phyloP scores from a whole-genome alignment of 192 early-diverging fungal species.

The Thamnidium elegans region DNA sequence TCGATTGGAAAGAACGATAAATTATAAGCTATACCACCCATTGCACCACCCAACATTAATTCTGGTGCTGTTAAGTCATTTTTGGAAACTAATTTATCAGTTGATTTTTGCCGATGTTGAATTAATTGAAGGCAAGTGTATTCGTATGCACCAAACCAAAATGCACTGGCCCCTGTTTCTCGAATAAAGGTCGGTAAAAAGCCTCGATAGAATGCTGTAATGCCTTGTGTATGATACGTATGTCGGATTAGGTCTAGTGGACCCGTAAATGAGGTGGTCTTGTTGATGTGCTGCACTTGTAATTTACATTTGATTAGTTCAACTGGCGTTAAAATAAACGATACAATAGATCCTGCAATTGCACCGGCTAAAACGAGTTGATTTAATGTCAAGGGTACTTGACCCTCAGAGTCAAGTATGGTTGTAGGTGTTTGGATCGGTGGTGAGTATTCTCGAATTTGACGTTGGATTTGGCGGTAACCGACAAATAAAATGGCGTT shows the following conservation, averaged over 20 bases:
- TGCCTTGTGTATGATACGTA: constrained; percentile 44
- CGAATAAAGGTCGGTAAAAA: constrained; percentile 83
- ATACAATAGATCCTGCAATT: constrained; percentile 81
- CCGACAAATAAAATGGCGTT: constrained; percentile 88
- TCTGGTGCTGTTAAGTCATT: constrained; percentile 67
- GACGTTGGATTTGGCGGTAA: constrained; percentile 79
- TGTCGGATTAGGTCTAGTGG: constrained; percentile 48
- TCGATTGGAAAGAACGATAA: constrained; percentile 88
- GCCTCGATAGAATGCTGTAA: constrained; percentile 72
- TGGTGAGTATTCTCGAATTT: constrained; percentile 55
- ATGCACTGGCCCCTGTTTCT: constrained; percentile 87
- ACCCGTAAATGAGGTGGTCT: constrained; percentile 35
- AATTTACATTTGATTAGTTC: constrained; percentile 97
- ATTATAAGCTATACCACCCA: constrained; percentile 91
- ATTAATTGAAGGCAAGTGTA: constrained; percentile 58
- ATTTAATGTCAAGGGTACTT: constrained; percentile 50
- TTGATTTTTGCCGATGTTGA: constrained; percentile 17
- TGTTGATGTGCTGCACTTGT: constrained; percentile 77
- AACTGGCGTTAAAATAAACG: constrained; percentile 88
- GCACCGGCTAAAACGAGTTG: constrained; percentile 81
- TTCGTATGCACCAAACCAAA: constrained; percentile 98
- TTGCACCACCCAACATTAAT: constrained; percentile 83
- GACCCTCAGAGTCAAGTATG: constrained; percentile 21
- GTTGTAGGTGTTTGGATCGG: constrained; percentile 1
- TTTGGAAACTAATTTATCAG: constrained; percentile 47